Base-by-base conservation (phyloP, 805 yeast genomes). In the Wickerhamiella sergipiensis region DNA sequence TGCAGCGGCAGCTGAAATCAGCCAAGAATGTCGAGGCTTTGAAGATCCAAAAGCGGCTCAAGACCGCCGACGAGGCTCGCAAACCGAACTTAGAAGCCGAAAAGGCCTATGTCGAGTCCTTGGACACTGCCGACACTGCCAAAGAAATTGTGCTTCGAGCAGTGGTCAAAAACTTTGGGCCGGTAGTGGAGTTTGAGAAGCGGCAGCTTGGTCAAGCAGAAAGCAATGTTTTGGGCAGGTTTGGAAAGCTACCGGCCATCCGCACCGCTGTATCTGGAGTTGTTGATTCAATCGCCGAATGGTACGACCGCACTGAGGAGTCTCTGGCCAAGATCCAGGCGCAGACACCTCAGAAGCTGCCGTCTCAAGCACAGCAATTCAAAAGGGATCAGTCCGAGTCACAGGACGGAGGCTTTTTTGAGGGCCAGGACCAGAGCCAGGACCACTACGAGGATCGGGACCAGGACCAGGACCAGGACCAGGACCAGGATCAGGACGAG, bases 181-280 rank as follows among this genome's bases (percentile, higher is more conserved):
- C 48, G 1, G 49, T 43, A 3, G 29, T 18, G 3, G 46, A 19
- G 13, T 50, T 49, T 42, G 50, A 52, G 22, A 56, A 56, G 40
- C 53, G 54, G 6, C 22, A 50, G 6, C 51, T 57, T 22, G 43
- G 50, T 23, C 60, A 61, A 10, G 66, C 63, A 8, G 61, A 57
- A 15, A 55, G 57, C 24, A 58, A 65, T 39, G 64, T 69, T 40
- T 70, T 65, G 53, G 73, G 71, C 48, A 63, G 66, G n/a, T 49
- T 67, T 49, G 59, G 73, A 39, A 72, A 63, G 7, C 67, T 58
- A 1, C 65, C 50, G 12, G 48, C 55, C 1, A 53, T 61, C 13
- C 49, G 46, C 15, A 51, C 46, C 12, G 57, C 58, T 1, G 12
- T 56, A 1, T 21, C 45, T 2, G 46, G 47, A n/a, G 51, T 57